Base-by-base conservation (phyloP, 73 alveolate genomes). In the Paramecium sonneborni region DNA sequence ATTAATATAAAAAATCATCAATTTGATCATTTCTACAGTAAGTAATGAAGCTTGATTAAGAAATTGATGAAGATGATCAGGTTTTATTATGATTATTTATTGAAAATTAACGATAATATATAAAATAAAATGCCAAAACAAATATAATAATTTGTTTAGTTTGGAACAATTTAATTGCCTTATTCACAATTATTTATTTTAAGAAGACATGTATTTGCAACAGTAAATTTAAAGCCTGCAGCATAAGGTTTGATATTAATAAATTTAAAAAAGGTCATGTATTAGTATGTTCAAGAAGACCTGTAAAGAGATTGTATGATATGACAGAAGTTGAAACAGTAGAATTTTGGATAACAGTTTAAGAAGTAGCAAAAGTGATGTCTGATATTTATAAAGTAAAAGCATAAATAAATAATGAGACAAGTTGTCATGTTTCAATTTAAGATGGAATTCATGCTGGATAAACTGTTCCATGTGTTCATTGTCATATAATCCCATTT, bases 401-500 rank as follows among this genome's bases (percentile, higher is more conserved):
- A 32, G 18, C 12, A 10, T 34, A 2, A 30, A 34, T 72, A 24
- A 58, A 11, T 35, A n/a, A n/a, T 35, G 5, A 32, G 86, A 56
- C 52, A 35, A 72, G 52, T 32, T 86, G 93, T 12, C 43, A 86
- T 41, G 69, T 86, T 21, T 67, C 88, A 5, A 72, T 86, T 6
- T 76, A 86, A 67, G 93, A 86, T 86, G 93, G 93, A 67, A 37
- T 35, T 5, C 85, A 86, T 86, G 86, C 93, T 14, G 93, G 93
- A 20, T 67, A 86, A 62, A 58, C 93, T 37, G 62, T 86, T 35
- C 85, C 82, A 10, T 39, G 69, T 38, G 93, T 67, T 34, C 93
- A 86, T 67, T 56, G 82, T 32, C 93, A 86, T 57, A 86, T 86
- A 2, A 86, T 86, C 2, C 93, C 93, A 7, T 30, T 44, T 28